These are phyloP conservation scores for Candida frijolesensis DNA, from an alignment of 1,139 yeast genomes.

Conservation along the genomic window DNA sequence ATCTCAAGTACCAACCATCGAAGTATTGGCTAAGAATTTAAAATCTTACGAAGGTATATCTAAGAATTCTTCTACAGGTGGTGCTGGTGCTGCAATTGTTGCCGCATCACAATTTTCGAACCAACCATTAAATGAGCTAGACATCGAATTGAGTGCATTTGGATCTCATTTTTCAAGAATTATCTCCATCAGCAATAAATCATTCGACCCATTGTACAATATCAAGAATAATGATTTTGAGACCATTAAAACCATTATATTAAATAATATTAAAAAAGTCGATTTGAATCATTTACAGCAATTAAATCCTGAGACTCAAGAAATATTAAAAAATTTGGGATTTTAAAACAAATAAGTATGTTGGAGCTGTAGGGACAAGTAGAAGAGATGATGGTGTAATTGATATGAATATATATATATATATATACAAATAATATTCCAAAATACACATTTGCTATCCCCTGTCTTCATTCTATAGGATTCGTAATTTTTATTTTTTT, in stretches of 20 bases:
- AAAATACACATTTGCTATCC: too few relatives aligned
- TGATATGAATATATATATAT: too few relatives aligned
- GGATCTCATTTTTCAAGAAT: constrained; percentile 84
- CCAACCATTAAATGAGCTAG: constrained; percentile 50
- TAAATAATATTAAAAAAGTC: constrained; percentile 33
- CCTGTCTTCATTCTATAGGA: too few relatives aligned
- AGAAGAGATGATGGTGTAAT: background rate
- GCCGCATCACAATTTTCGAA: constrained; percentile 20
- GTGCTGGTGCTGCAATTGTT: constrained; percentile 27
- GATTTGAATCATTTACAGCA: constrained; percentile 35
- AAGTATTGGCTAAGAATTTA: constrained; percentile 52
- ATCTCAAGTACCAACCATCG: constrained; percentile 50
- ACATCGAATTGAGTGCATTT: constrained; percentile 67
- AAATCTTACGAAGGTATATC: constrained; percentile 39
- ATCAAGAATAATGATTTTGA: constrained; percentile 38
- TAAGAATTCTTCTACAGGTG: constrained; percentile 22
- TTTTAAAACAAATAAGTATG: constrained; percentile 7
- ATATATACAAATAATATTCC: too few relatives aligned
- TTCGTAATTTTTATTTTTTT: too few relatives aligned
- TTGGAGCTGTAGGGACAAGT: background rate
- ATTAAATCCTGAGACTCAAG: constrained; percentile 28
- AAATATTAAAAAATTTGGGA: constrained; percentile 19
- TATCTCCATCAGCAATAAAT: constrained; percentile 58
- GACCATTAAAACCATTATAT: constrained; percentile 31
- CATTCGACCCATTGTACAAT: constrained; percentile 69